These are phyloP conservation scores for Kwoniella botswanensis DNA, from an alignment of 768 basidiomycete genomes.

Conservation along the genomic window DNA sequence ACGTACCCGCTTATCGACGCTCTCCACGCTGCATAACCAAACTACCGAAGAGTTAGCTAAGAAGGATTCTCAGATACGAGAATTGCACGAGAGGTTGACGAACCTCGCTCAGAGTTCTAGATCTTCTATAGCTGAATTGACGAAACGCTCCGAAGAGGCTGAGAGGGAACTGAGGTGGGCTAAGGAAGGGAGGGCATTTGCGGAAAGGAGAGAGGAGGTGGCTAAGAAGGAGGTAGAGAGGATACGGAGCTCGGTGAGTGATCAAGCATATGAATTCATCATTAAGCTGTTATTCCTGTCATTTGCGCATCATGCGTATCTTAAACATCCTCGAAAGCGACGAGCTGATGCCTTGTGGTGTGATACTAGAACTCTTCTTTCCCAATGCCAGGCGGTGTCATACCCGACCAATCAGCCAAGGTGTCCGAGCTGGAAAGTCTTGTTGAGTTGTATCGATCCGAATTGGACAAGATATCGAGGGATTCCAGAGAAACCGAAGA, in stretches of 20 bases:
- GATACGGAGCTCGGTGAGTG: slow-evolving; percentile 9
- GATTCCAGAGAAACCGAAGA: slow-evolving; percentile 48
- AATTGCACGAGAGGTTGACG: slow-evolving; percentile 35
- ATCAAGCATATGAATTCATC: too few species aligned
- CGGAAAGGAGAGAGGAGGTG: slow-evolving; percentile 47
- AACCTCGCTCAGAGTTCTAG: slow-evolving; percentile 33
- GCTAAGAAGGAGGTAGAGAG: slow-evolving; percentile 40
- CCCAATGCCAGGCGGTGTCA: slow-evolving; percentile 25
- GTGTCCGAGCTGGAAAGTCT: slow-evolving; percentile 43
- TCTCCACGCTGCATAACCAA: slow-evolving; percentile 43
- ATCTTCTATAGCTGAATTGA: slow-evolving; percentile 32
- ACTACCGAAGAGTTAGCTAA: slow-evolving; percentile 38
- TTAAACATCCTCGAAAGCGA: too few species aligned
- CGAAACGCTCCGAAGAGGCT: slow-evolving; percentile 32
- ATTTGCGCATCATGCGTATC: too few species aligned
- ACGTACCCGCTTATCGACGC: slow-evolving; percentile 44
- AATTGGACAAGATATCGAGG: slow-evolving; percentile 40
- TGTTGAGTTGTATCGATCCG: slow-evolving; percentile 38
- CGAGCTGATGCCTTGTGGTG: not conserved
- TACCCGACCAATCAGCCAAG: slow-evolving; percentile 27
- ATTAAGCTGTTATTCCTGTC: too few species aligned
- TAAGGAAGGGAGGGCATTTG: slow-evolving; percentile 43
- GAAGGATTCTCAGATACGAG: slow-evolving; percentile 38
- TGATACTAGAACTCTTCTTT: slow-evolving; percentile 1
- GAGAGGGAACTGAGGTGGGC: slow-evolving; percentile 55